Percentiles rank a stretch among this genome's conserved stretches.
phyloP scores from a whole-genome alignment of 169 alveolate genomes.

The Cryptosporidium muris region DNA sequence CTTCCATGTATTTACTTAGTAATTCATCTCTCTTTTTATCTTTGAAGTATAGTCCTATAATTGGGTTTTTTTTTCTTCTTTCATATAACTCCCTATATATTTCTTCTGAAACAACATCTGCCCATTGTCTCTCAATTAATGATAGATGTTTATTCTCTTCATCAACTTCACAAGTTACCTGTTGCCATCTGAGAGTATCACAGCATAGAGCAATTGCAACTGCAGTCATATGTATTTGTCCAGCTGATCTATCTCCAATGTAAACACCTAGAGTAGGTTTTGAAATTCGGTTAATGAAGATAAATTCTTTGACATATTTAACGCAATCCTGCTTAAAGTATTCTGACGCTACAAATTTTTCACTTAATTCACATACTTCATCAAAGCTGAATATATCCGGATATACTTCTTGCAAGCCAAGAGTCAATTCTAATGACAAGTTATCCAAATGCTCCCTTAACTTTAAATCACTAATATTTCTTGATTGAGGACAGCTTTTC shows the following conservation, averaged over 20 bases:
- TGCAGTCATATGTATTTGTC: conserved; percentile 33
- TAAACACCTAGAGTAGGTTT: conserved; percentile 47
- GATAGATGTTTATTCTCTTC: conserved; percentile 4
- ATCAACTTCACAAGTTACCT: conserved; percentile 16
- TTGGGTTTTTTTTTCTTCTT: neutral
- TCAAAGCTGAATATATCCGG: conserved; percentile 38
- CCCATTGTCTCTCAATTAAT: conserved; percentile 49
- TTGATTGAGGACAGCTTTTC: conserved; percentile 55
- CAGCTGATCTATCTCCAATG: conserved; percentile 20
- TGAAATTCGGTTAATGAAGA: conserved; percentile 11
- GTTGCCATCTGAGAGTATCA: conserved; percentile 70
- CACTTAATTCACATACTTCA: conserved; percentile 45
- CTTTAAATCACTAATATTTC: conserved; percentile 23
- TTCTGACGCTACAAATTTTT: conserved; percentile 62
- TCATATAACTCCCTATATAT: conserved; percentile 13
- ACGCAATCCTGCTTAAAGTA: conserved; percentile 51
- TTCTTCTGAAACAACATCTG: conserved; percentile 68
- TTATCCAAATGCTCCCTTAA: conserved; percentile 42
- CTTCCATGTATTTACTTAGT: conserved; percentile 1
- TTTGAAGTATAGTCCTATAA: conserved; percentile 36
- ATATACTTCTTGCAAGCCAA: conserved; percentile 44
- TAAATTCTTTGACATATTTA: conserved; percentile 1
- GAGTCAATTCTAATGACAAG: conserved; percentile 41
- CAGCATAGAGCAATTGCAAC: conserved; percentile 45
- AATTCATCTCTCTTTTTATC: conserved; percentile 31